Evolutionary conservation across 148 eudicot species (phyloP).

Genomic region (Dysphania ambrosioides): DNA sequence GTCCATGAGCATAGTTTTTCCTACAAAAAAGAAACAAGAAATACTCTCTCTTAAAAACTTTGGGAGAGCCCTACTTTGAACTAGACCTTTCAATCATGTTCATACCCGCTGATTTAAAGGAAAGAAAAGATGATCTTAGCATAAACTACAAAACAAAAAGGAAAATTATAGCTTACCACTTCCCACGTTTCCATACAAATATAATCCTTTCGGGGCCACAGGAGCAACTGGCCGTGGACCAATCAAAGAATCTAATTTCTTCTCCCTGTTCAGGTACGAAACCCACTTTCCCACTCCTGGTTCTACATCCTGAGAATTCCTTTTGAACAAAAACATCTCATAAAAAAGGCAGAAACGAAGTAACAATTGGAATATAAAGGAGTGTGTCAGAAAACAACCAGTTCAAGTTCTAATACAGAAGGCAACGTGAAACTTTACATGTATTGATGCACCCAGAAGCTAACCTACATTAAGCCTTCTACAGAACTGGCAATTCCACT

Average conservation of each 20-base stretch:
- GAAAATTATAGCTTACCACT: constrained; percentile 51
- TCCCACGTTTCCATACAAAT: constrained; percentile 95
- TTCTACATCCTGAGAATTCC: constrained; percentile 58
- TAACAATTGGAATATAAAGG: neutral
- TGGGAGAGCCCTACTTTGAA: constrained; percentile 17
- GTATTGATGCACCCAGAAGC: neutral
- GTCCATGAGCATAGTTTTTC: constrained; percentile 99
- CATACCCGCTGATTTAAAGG: neutral
- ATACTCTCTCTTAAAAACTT: neutral
- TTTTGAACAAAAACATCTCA: constrained; percentile 37
- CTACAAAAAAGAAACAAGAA: constrained; percentile 36
- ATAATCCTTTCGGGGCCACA: constrained; percentile 88
- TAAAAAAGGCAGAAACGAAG: neutral
- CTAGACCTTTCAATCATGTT: neutral
- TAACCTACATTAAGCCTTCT: neutral
- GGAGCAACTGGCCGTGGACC: constrained; percentile 82
- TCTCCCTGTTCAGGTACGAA: constrained; percentile 87
- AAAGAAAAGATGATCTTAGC: constrained; percentile 2
- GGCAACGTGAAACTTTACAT: neutral
- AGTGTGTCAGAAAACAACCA: constrained; percentile 1
- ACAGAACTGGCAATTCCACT: neutral
- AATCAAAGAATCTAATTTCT: constrained; percentile 64
- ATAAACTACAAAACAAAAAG: constrained; percentile 14
- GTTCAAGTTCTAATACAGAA: neutral
- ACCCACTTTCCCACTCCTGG: constrained; percentile 96